phyloP scores from a whole-genome alignment of 176 grass and related monocot genomes.

The Neostapfia colusana region DNA sequence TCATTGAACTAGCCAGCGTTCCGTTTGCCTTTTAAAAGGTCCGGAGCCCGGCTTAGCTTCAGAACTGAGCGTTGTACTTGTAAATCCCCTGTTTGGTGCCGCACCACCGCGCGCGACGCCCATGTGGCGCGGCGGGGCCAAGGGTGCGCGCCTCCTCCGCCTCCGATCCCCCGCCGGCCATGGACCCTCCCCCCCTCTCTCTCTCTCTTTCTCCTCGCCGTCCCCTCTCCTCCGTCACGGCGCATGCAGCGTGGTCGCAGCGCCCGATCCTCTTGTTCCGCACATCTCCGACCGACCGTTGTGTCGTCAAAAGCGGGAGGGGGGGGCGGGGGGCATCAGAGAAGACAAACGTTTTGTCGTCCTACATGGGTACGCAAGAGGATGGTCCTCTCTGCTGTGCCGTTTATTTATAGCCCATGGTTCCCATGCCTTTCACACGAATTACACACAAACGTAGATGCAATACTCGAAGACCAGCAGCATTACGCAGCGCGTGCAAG shows the following conservation, averaged over 20 bases:
- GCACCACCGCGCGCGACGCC: constrained; percentile 75
- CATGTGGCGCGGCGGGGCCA: constrained; percentile 76
- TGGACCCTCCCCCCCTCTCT: no score
- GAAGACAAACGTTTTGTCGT: background rate
- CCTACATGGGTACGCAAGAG: no score
- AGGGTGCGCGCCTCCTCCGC: constrained; percentile 73
- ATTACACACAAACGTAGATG: no score
- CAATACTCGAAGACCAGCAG: no score
- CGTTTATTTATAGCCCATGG: no score
- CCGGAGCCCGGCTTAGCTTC: background rate
- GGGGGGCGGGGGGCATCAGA: no score
- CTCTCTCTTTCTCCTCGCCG: background rate
- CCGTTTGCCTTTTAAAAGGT: background rate
- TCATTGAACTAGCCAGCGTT: constrained; percentile 7
- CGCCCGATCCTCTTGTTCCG: background rate
- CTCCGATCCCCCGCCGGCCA: no score
- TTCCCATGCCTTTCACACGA: no score
- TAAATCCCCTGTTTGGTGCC: constrained; percentile 51
- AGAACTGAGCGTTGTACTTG: constrained; percentile 15
- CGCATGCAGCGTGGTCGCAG: constrained; percentile 5
- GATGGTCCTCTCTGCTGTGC: no score
- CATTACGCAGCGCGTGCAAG: no score
- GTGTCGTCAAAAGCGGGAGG: background rate
- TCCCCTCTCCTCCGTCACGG: background rate
- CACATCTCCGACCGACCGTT: no score